Conservation (phyloP, 805 yeast genomes). For the Scheffersomyces amazonensis region DNA sequence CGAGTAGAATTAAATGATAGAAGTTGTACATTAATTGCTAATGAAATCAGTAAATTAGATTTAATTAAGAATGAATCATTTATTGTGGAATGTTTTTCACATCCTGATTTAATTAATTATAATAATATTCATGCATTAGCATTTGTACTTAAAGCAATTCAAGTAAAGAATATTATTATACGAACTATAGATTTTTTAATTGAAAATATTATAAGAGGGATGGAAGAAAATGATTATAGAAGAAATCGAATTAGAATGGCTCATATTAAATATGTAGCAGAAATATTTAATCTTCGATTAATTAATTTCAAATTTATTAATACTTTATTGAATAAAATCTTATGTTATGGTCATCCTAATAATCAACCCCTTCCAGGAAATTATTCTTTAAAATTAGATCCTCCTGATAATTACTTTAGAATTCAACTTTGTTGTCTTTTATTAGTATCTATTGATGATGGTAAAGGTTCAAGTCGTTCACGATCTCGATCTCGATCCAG, state of each 20-base stretch:
- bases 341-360: constrained; percentile 64
- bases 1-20: constrained; percentile 46
- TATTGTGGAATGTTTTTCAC: constrained; percentile 44
- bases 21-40: constrained; percentile 19
- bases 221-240: constrained; percentile 62
- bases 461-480: constrained; percentile 1
- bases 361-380: constrained; percentile 54
- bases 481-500: constrained; percentile 2
- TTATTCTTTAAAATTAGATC: constrained; percentile 48
- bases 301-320: constrained; percentile 45
- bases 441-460: constrained; percentile 12
- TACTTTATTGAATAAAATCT: constrained; percentile 52
- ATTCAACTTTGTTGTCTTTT: constrained; percentile 47
- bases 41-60: constrained; percentile 40
- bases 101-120: constrained; percentile 61
- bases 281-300: constrained; percentile 48
- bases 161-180: constrained; percentile 38
- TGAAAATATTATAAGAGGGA: constrained; percentile 62
- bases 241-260: constrained; percentile 61
- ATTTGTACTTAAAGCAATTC: constrained; percentile 31
- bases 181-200: constrained; percentile 57
- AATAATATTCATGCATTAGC: constrained; percentile 54
- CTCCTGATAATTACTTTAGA: constrained; percentile 68
- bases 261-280: constrained; percentile 57
- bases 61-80: constrained; percentile 37